Base-by-base conservation (phyloP, 306 rosid species). In the Quillaja saponaria region DNA sequence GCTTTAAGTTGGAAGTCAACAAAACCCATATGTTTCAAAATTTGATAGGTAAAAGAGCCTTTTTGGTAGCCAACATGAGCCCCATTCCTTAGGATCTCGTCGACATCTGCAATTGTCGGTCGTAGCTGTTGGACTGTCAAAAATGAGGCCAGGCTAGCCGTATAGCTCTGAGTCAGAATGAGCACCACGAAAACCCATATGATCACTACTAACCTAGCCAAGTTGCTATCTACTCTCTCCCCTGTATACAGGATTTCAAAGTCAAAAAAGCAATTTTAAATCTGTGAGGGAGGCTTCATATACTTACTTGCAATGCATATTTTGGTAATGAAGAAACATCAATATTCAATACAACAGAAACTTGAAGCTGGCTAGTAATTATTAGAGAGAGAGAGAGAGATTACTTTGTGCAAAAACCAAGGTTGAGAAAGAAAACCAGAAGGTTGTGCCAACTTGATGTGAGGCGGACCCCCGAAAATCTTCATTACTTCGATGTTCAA, bases 371-470 rank as follows among this genome's bases (percentile, higher is more conserved):
- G 76, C 3, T 1, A 25, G 4, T 25, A 25, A 1, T 25, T 25
- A 25, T 25, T 25, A 4, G 4, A 25, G 4, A 4, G 31, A 25
- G 4, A 25, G 31, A 25, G 31, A 4, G 31, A 25, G 31, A 1
- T 25, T 25, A 25, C 31, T 25, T 4, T 25, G 74, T 25, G 31
- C 31, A 25, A 25, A 25, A 25, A 25, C 31, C 7, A 5, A 72
- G 12, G n/a, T 74, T 79, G 20, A 0, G 63, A 44, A 76, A 50
- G 82, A 70, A 53, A 67, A 81, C 81, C 79, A 81, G n/a, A 81
- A 57, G 33, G 73, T 74, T 6, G 74, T 71, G 19, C 76, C 79
- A 41, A 75, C 8, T 44, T 81, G 86, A 9, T 74, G 64, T 8
- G 28, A 34, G 2, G 64, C 76, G 10, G 80, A 46, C 7, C 83